Evolutionary conservation across 148 eudicot genomes (phyloP).

Genomic region (Arbutus unedo): DNA sequence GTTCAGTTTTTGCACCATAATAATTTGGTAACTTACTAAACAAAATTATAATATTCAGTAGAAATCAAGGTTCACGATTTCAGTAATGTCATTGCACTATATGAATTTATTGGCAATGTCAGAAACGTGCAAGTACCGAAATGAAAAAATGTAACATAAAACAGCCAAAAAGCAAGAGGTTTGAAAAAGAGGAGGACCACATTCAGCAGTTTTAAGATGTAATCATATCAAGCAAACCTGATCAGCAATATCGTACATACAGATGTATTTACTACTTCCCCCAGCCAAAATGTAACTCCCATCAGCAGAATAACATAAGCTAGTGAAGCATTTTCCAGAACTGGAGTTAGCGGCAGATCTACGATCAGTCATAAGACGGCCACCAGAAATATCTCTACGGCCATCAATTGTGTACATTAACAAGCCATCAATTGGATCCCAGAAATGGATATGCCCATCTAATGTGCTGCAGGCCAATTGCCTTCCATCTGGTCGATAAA

Average conservation of each 20-base stretch:
- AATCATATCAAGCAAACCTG: conserved; percentile 53
- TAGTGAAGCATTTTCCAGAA: conserved; percentile 91
- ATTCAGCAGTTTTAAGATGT: background rate
- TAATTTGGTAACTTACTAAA: no score
- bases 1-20: no score
- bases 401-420: conserved; percentile 91
- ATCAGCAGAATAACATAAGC: conserved; percentile 92
- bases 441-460: conserved; percentile 90
- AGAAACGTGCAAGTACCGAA: background rate
- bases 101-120: background rate
- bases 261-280: conserved; percentile 90
- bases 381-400: conserved; percentile 95
- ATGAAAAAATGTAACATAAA: background rate
- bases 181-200: background rate
- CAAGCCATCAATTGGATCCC: conserved; percentile 86
- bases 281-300: conserved; percentile 97
- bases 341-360: conserved; percentile 87
- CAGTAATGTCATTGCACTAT: background rate
- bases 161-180: background rate
- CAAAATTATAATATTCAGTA: background rate
- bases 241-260: conserved; percentile 97
- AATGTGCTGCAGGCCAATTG: conserved; percentile 92
- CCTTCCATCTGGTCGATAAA: conserved; percentile 96
- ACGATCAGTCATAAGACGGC: conserved; percentile 90
- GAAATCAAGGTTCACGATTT: background rate